Evolutionary conservation across 2,329 filamentous ascomycete species (phyloP), one percentile per base, ranked within the genome.

Genomic region (Epichloe brachyelytri): DNA sequence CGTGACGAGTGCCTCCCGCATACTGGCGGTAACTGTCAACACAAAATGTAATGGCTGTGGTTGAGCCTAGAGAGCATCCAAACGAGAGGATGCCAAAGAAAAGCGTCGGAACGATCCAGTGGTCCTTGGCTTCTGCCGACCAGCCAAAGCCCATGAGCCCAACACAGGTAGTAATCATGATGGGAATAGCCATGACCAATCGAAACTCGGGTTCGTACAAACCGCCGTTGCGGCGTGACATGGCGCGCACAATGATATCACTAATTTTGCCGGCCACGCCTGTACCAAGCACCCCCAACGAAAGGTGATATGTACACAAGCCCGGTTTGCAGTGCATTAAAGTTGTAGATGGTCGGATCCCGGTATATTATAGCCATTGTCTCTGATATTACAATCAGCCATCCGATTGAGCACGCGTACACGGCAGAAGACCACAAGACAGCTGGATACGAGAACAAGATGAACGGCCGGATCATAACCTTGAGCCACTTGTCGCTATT

Each of bases 141-240:
- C 91, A 97, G n/a, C 91, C 91, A 61, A 93, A 97, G 2, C 89
- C 91, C 82, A 96, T 95, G 15, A 97, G 77, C 0, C 93, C 93
- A 34, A 91, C 80, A 1, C 83, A 80, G 0, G 90, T 96, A 3
- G 82, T 81, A 50, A 96, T 60, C 1, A 84, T 73, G 34, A 96
- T 83, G 0, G 90, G 91, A 3, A 84, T 68, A 0, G 82, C 87
- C 91, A 97, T 95, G 43, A 95, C 77, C 0, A 95, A 77, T 6
- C 90, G 80, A 62, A 94, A 97, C 66, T 97, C 91, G 1, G 91
- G 91, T 65, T 97, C 91, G 64, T 96, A 97, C 3, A 97, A 73
- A 2, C 91, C 91, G n/a, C 87, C 88, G 58, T 97, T 97, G 30
- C 83, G 82, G 37, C 83, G 78, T 2, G 88, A 78, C 85, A 97